Percentiles rank a stretch among this genome's conserved stretches.
Conservation (phyloP, 495 filamentous ascomycete genomes). For the Penicillium paxilli region DNA sequence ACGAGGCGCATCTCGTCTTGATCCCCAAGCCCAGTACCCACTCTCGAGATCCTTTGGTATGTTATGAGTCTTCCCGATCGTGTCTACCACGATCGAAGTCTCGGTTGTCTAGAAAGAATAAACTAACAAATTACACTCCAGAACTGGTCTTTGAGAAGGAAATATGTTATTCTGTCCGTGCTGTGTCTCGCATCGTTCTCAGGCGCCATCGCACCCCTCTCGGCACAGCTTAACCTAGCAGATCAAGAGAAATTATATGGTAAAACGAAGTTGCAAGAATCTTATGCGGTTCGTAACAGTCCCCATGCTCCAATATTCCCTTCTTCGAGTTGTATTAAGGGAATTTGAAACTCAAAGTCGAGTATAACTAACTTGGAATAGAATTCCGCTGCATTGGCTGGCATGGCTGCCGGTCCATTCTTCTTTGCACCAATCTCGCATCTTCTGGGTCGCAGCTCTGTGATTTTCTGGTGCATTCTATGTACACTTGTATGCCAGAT, state of each 20-base stretch:
- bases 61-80: neutral
- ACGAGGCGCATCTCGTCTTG: conserved; percentile 34
- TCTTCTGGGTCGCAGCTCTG: conserved; percentile 39
- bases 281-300: conserved; percentile 19
- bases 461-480: conserved; percentile 47
- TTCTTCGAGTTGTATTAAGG: neutral
- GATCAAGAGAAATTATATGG: conserved; percentile 29
- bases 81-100: neutral
- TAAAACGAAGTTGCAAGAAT: conserved; percentile 28
- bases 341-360: too few relatives aligned
- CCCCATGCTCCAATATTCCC: neutral
- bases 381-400: conserved; percentile 44
- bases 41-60: conserved; percentile 47
- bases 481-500: conserved; percentile 34
- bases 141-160: conserved; percentile 48
- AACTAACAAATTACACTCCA: conserved; percentile 4
- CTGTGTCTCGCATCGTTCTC: conserved; percentile 35
- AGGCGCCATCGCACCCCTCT: conserved; percentile 31
- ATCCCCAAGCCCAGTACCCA: conserved; percentile 48
- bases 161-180: conserved; percentile 35
- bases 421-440: conserved; percentile 40
- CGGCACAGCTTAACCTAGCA: conserved; percentile 32
- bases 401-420: conserved; percentile 42
- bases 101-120: neutral
- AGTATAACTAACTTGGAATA: conserved; percentile 14